Percentiles rank a stretch among this genome's conserved stretches.
Conservation (phyloP, 2,329 filamentous ascomycete species). For the Helotiales sp. region DNA sequence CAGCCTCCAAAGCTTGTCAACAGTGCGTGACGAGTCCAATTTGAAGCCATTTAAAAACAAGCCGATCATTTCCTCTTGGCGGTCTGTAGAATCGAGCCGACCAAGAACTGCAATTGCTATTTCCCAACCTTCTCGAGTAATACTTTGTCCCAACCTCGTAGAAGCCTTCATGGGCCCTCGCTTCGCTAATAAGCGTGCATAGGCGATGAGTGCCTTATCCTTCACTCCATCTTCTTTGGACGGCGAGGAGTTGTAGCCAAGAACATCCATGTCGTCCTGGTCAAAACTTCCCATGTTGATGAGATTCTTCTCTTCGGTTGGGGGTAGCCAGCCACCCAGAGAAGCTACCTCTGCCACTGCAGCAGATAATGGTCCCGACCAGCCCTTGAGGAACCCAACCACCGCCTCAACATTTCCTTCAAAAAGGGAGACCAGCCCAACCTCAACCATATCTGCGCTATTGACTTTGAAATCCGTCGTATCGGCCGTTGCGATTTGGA, state of each 20-base stretch:
- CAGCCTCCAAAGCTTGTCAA: slow-evolving; percentile 81
- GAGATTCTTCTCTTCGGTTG: slow-evolving; percentile 57
- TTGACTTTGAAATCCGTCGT: slow-evolving; percentile 78
- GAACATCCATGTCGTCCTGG: slow-evolving; percentile 81
- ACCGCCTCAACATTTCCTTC: slow-evolving; percentile 82
- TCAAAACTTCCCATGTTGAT: slow-evolving; percentile 69
- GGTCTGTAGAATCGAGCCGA: slow-evolving; percentile 74
- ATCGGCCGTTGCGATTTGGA: slow-evolving; percentile 67
- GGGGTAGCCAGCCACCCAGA: slow-evolving; percentile 81
- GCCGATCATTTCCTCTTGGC: slow-evolving; percentile 75
- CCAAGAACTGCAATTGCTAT: slow-evolving; percentile 82
- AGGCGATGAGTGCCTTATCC: slow-evolving; percentile 78
- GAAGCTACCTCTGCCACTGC: slow-evolving; percentile 83
- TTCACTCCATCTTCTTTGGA: slow-evolving; percentile 70
- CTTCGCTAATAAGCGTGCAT: slow-evolving; percentile 70
- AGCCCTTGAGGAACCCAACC: slow-evolving; percentile 73
- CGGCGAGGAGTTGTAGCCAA: slow-evolving; percentile 65
- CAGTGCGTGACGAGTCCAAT: slow-evolving; percentile 70
- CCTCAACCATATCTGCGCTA: slow-evolving; percentile 74
- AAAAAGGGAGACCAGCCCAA: slow-evolving; percentile 80
- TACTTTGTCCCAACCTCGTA: slow-evolving; percentile 33
- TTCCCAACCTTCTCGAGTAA: slow-evolving; percentile 79
- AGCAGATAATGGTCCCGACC: slow-evolving; percentile 80
- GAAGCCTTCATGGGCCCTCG: slow-evolving; percentile 46
- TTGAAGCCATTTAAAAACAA: slow-evolving; percentile 74